Evolutionary conservation across 2,329 filamentous ascomycete species (phyloP), one percentile per base, ranked within the genome.

Genomic region (Pezicula neosporulosa): DNA sequence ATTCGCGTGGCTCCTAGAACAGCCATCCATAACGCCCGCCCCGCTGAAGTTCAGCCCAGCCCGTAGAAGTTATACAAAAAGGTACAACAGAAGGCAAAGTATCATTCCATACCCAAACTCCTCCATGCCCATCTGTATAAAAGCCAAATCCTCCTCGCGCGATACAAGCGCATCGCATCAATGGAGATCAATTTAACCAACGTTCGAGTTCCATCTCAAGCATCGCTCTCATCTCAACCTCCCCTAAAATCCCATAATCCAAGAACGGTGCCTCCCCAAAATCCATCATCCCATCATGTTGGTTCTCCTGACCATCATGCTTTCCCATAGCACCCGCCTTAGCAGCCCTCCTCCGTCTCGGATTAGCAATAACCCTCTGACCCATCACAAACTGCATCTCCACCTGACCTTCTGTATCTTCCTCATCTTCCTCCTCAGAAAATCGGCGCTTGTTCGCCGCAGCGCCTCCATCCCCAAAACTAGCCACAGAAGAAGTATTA

Each of bases 211-310:
- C 9, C 30, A 7, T 10, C 38, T 56, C 36, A 62, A 56, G 60
- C 55, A 44, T 63, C 64, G 49, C 56, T 56, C 64, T 56, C 64
- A 66, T 66, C 53, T 64, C 60, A n/a, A 63, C 57, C 47, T 66
- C 64, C 19, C 36, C 51, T 41, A 39, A 44, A 16, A 49, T 47
- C 7, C 50, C 54, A 58, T 66, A 72, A 50, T 82, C 80, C 48
- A 86, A 65, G 53, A 90, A 90, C 1, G 80, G 75, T 0, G 86
- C 86, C 52, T 90, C 87, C 51, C 79, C 83, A 65, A 90, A 90
- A 64, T 90, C 58, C 4, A 66, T 66, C 49, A 24, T 35, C 57
- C 68, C 52, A 6, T 66, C 66, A 21, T 45, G 47, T 56, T 69
- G 68, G 56, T 79, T 81, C 62, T 81, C 77, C 62, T 81, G 76